Evolutionary conservation across 2,329 filamentous ascomycete genomes (phyloP), one percentile per base, ranked within the genome.

Genomic region (Colletotrichum aenigma): DNA sequence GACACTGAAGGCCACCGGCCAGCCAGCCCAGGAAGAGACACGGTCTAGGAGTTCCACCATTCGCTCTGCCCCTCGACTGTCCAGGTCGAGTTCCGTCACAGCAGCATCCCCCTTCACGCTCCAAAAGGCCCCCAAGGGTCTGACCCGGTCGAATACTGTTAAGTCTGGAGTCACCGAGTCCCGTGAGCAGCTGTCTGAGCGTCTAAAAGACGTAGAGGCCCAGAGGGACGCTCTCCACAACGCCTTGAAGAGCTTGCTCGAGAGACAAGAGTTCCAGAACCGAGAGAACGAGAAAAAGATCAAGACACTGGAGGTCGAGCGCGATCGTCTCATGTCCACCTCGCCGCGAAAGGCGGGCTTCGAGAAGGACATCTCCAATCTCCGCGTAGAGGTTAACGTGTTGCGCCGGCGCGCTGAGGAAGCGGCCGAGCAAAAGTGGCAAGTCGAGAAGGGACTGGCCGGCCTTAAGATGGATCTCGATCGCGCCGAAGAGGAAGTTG

Each of bases 401-500:
- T 89, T 99, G 72, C 93, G 97, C 58, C 93, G 93, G 77, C 93
- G 97, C 70, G 96, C 96, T 34, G 96, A 99, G 80, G 96, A 98
- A 78, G 96, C 96, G 18, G 90, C 98, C 16, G 95, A 98, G 81
- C 95, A 98, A 81, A 98, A 98, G 85, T 98, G 95, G 93, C 94
- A 97, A 82, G 96, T 96, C 77, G 96, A 98, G 85, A 97, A 97
- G 85, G 95, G 95, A 21, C 88, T 98, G 3, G 91, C 92, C 68
- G 95, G 96, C 71, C 87, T 98, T 72, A 98, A 98, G 87, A 98
- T 98, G 94, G 96, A 98, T 82, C 91, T 99, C 56, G 97, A 98
- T 84, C 94, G 96, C 77, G 96, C 97, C 30, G 95, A 98, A 84
- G 94, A 97, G 83, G 97, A 99, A 86, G 98, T 98, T 34, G 88